Evolutionary conservation across 2,329 filamentous ascomycete species (phyloP).

Genomic region (Pleomassaria siparia): DNA sequence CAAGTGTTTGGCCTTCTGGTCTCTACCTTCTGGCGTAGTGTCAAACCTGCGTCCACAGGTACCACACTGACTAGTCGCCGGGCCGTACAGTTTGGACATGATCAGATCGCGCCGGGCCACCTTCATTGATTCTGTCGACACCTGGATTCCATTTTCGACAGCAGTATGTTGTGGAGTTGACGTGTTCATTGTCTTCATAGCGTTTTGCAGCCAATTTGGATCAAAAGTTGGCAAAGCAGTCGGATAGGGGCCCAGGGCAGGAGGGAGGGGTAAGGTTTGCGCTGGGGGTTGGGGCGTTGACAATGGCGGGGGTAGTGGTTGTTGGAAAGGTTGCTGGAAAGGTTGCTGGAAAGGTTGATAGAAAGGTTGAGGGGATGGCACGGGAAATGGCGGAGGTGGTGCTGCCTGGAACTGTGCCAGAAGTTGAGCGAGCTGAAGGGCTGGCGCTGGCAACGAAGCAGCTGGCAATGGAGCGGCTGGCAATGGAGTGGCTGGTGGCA

Average conservation of each 20-base stretch:
- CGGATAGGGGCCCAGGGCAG: too few relatives aligned
- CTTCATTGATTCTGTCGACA: constrained; percentile 71
- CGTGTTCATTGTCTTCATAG: constrained; percentile 30
- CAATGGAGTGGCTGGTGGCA: constrained; percentile 22
- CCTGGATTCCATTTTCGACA: constrained; percentile 55
- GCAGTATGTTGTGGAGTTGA: constrained; percentile 39
- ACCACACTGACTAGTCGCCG: constrained; percentile 81
- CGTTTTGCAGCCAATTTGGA: constrained; percentile 37
- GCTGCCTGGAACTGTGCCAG: constrained; percentile 36
- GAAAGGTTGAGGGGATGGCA: constrained; percentile 11
- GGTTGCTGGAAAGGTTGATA: constrained; percentile 8
- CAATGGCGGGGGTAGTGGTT: constrained; percentile 19
- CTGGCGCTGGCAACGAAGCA: constrained; percentile 23
- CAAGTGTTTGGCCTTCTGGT: constrained; percentile 87
- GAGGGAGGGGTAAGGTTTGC: too few relatives aligned
- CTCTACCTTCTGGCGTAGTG: constrained; percentile 73
- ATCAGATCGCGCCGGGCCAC: constrained; percentile 75
- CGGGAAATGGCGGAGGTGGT: constrained; percentile 16
- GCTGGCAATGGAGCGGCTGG: constrained; percentile 19
- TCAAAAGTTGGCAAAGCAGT: too few relatives aligned
- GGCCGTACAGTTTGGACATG: constrained; percentile 73
- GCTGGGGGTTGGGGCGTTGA: constrained; percentile 16
- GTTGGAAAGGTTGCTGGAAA: constrained; percentile 13
- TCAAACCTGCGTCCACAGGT: constrained; percentile 89
- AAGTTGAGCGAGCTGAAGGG: constrained; percentile 34